phyloP scores from a whole-genome alignment of 2,329 filamentous ascomycete genomes.

The Thermothelomyces thermophilus region DNA sequence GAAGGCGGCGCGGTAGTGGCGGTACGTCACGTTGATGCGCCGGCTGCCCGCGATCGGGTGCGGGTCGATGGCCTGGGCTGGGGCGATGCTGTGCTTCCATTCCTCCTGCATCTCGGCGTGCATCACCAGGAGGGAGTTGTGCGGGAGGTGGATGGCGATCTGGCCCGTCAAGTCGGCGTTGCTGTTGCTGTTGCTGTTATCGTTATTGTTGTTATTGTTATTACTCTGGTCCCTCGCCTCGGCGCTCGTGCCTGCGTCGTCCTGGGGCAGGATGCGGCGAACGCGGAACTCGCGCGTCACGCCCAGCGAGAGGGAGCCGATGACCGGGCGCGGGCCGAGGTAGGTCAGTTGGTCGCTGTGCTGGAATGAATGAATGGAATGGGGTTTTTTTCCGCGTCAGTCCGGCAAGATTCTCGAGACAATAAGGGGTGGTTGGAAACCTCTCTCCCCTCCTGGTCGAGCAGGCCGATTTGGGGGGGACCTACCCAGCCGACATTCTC shows the following conservation, averaged over 20 bases:
- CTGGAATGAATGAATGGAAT: too few relatives aligned
- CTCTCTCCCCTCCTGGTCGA: too few relatives aligned
- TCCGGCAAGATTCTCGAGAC: too few relatives aligned
- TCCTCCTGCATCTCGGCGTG: conserved; percentile 96
- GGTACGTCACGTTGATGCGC: conserved; percentile 90
- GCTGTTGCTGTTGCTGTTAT: conserved; percentile 53
- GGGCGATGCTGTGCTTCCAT: conserved; percentile 85
- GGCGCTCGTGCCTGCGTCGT: conserved; percentile 28
- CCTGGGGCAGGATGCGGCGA: conserved; percentile 62
- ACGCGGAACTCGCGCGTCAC: conserved; percentile 93
- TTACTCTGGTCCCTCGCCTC: neutral
- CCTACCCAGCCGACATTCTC: conserved; percentile 72
- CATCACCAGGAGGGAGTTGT: conserved; percentile 92
- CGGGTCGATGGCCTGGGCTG: conserved; percentile 69
- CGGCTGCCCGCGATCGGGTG: conserved; percentile 75
- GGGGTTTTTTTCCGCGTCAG: too few relatives aligned
- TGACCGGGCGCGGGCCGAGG: conserved; percentile 78
- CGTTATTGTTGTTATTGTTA: conserved; percentile 49
- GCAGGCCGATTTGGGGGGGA: too few relatives aligned
- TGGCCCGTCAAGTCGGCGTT: conserved; percentile 67
- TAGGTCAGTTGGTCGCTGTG: conserved; percentile 93
- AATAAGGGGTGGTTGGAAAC: neutral
- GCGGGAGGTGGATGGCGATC: conserved; percentile 86
- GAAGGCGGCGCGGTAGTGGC: conserved; percentile 71
- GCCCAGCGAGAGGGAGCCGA: conserved; percentile 83